These are phyloP conservation scores for Picochlorum sp. DNA, from an alignment of 139 green algal genomes.

Conservation along the genomic window DNA sequence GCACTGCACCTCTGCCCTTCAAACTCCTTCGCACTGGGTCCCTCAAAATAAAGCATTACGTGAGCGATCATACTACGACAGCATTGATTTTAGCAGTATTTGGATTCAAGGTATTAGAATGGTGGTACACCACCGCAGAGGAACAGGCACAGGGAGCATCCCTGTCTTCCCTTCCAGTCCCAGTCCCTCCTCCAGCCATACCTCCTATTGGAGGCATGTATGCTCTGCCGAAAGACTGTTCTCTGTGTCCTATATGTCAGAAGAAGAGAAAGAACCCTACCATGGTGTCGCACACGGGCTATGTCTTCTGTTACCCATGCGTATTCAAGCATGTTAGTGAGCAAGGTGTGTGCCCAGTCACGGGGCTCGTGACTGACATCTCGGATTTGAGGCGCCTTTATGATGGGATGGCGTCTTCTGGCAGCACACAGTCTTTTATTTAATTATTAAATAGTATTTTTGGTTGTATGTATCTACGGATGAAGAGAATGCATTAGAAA, in stretches of 20 bases:
- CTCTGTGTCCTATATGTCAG: conserved; percentile 68
- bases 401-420: background rate
- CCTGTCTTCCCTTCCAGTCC: conserved; percentile 37
- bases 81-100: conserved; percentile 77
- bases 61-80: conserved; percentile 37
- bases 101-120: conserved; percentile 87
- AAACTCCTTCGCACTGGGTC: background rate
- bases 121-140: conserved; percentile 87
- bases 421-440: background rate
- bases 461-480: background rate
- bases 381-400: background rate
- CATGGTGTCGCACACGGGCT: conserved; percentile 64
- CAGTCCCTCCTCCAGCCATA: conserved; percentile 39
- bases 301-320: conserved; percentile 91
- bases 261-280: conserved; percentile 65
- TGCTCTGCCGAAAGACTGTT: conserved; percentile 36
- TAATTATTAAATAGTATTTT: background rate
- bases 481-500: no score
- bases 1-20: background rate
- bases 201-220: background rate
- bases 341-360: conserved; percentile 68
- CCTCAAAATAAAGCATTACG: background rate
- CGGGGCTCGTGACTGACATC: conserved; percentile 8
- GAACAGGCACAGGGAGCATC: conserved; percentile 36
- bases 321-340: conserved; percentile 52